phyloP scores from a whole-genome alignment of 768 basidiomycete genomes.

The Termitomyces sp. region DNA sequence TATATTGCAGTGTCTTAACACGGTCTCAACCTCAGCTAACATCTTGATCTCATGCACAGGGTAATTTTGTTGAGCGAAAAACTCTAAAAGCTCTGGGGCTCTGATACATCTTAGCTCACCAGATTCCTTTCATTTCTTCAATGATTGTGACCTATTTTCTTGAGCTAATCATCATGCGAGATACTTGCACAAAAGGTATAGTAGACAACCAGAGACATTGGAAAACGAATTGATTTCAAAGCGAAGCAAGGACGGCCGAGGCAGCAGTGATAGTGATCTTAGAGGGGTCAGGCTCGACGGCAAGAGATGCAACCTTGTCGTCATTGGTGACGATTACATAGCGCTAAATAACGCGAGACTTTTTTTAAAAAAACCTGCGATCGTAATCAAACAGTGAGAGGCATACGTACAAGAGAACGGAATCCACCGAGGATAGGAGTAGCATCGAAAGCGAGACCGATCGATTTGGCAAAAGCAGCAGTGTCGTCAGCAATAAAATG shows the following conservation, averaged over 20 bases:
- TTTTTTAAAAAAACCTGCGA: not conserved
- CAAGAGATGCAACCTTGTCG: conserved; percentile 51
- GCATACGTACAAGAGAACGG: conserved; percentile 54
- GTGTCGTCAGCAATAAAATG: conserved; percentile 71
- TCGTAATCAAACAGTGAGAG: not conserved
- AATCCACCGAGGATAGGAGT: conserved; percentile 60
- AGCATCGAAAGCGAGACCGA: conserved; percentile 64
- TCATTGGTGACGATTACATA: conserved; percentile 58
- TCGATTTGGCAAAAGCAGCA: conserved; percentile 47
- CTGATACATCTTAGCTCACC: too few species aligned
- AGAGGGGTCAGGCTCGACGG: conserved; percentile 46
- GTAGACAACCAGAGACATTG: not conserved
- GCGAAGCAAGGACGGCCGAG: conserved; percentile 36
- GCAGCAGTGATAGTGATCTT: conserved; percentile 54
- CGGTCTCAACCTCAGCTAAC: too few species aligned
- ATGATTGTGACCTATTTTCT: not conserved
- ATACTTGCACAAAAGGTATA: not conserved
- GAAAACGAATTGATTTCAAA: conserved; percentile 11
- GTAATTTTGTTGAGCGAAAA: too few species aligned
- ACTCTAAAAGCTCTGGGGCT: too few species aligned
- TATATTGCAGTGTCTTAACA: too few species aligned
- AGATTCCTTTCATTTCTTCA: not conserved
- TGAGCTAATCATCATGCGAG: not conserved
- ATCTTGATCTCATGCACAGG: too few species aligned
- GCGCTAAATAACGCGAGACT: conserved; percentile 32